Evolutionary conservation across 2,329 filamentous ascomycete species (phyloP).

Genomic region (Colletotrichum spinosum): DNA sequence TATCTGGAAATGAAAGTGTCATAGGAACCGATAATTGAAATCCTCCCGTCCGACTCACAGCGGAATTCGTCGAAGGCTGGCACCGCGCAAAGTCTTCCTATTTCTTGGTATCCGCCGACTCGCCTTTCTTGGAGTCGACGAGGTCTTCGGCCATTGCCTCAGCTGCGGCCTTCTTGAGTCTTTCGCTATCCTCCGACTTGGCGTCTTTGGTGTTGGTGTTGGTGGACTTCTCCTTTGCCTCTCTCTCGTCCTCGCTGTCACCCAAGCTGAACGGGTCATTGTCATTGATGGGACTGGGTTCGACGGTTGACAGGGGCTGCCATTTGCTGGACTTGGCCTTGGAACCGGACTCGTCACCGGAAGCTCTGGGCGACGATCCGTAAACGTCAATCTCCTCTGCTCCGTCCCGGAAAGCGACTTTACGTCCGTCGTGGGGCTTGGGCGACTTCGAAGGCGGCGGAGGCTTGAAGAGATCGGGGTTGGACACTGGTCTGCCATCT

Average conservation of each 20-base stretch:
- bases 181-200: constrained; percentile 69
- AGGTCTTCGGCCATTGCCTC: constrained; percentile 70
- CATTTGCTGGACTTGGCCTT: constrained; percentile 87
- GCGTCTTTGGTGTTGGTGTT: constrained; percentile 55
- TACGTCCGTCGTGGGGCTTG: constrained; percentile 59
- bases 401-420: constrained; percentile 69
- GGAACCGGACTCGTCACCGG: constrained; percentile 62
- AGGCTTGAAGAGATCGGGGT: constrained; percentile 84
- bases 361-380: constrained; percentile 69
- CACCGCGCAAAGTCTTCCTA: constrained; percentile 36
- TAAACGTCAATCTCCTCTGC: constrained; percentile 87
- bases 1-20: constrained; percentile 37
- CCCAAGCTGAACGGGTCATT: constrained; percentile 97
- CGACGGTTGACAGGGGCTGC: constrained; percentile 90
- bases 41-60: constrained; percentile 2
- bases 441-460: constrained; percentile 65
- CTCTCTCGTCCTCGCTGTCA: constrained; percentile 93
- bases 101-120: constrained; percentile 49
- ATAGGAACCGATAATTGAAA: constrained; percentile 12
- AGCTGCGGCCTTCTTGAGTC: constrained; percentile 73
- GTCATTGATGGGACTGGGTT: constrained; percentile 70
- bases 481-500: constrained; percentile 70
- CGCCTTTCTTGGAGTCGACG: constrained; percentile 55
- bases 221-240: constrained; percentile 72
- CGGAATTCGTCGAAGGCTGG: not conserved